Evolutionary conservation across 148 eudicot genomes (phyloP).

Genomic region (Pouteria glomerata): DNA sequence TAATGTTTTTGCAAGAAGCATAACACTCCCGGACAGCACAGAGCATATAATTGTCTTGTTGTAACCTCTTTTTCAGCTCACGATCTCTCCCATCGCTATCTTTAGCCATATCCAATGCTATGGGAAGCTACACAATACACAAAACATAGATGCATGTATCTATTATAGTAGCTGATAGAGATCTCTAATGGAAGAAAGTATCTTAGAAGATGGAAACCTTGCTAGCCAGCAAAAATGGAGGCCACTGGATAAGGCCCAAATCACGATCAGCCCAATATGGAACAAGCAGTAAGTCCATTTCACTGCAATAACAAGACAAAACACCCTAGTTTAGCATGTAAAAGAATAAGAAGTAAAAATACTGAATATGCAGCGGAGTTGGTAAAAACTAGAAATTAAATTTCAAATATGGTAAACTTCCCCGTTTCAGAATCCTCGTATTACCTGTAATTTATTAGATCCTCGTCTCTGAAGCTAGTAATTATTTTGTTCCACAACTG

Average conservation of each 20-base stretch:
- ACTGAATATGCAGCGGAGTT: background rate
- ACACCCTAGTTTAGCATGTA: background rate
- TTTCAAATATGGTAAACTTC: background rate
- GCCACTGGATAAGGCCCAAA: conserved; percentile 90
- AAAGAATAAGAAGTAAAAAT: background rate
- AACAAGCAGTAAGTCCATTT: conserved; percentile 92
- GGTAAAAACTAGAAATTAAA: background rate
- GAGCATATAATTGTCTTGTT: conserved; percentile 44
- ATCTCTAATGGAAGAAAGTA: background rate
- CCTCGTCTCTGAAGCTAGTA: conserved; percentile 63
- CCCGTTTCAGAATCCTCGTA: background rate
- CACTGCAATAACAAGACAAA: conserved; percentile 36
- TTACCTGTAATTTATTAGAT: conserved; percentile 36
- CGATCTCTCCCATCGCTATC: conserved; percentile 35
- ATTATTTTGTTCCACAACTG: conserved; percentile 69
- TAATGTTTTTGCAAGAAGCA: conserved; percentile 29
- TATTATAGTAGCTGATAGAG: background rate
- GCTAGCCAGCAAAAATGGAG: conserved; percentile 85
- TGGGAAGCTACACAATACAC: conserved; percentile 33
- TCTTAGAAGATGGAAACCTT: conserved; percentile 28
- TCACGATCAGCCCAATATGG: conserved; percentile 96
- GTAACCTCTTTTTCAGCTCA: conserved; percentile 41
- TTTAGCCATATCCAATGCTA: conserved; percentile 48
- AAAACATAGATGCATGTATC: background rate
- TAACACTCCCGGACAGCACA: conserved; percentile 53